A percentile compares a stretch with the other conserved stretches of the same genome.
phyloP scores from a whole-genome alignment of 179 eudicot species.

The Gypsophila paniculata region DNA sequence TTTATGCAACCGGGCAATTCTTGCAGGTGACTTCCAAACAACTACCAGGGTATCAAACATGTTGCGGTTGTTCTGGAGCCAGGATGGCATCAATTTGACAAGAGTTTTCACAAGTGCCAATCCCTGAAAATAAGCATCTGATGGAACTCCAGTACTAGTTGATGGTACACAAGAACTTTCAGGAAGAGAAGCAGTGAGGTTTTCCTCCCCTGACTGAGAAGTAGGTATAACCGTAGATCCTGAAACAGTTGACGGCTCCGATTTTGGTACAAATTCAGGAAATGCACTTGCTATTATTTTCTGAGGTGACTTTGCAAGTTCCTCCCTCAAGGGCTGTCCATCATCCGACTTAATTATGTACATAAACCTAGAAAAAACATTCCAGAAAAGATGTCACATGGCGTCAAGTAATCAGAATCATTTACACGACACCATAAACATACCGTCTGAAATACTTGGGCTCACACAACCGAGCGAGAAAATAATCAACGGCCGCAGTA shows the following conservation, averaged over 20 bases:
- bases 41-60: slow-evolving; percentile 79
- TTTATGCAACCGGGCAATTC: slow-evolving; percentile 76
- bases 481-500: slow-evolving; percentile 81
- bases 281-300: slow-evolving; percentile 80
- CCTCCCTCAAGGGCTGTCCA: slow-evolving; percentile 95
- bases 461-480: slow-evolving; percentile 82
- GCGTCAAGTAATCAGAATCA: slow-evolving; percentile 8
- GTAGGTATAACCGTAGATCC: slow-evolving; percentile 48
- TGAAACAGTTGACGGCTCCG: slow-evolving; percentile 50
- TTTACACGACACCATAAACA: slow-evolving; percentile 11
- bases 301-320: slow-evolving; percentile 91
- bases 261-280: slow-evolving; percentile 54
- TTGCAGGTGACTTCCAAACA: slow-evolving; percentile 90
- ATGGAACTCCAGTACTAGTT: slow-evolving; percentile 35
- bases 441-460: slow-evolving; percentile 91
- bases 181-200: slow-evolving; percentile 43
- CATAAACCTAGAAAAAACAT: slow-evolving; percentile 62
- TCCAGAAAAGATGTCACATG: not conserved
- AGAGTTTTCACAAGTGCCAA: slow-evolving; percentile 75
- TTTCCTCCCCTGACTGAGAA: slow-evolving; percentile 50
- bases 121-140: slow-evolving; percentile 95
- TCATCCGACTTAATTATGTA: slow-evolving; percentile 93
- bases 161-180: slow-evolving; percentile 55
- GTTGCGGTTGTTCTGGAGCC: slow-evolving; percentile 79
- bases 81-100: slow-evolving; percentile 87